Conservation (phyloP, 2,329 filamentous ascomycete species). For the Aphanoascus verrucosus region DNA sequence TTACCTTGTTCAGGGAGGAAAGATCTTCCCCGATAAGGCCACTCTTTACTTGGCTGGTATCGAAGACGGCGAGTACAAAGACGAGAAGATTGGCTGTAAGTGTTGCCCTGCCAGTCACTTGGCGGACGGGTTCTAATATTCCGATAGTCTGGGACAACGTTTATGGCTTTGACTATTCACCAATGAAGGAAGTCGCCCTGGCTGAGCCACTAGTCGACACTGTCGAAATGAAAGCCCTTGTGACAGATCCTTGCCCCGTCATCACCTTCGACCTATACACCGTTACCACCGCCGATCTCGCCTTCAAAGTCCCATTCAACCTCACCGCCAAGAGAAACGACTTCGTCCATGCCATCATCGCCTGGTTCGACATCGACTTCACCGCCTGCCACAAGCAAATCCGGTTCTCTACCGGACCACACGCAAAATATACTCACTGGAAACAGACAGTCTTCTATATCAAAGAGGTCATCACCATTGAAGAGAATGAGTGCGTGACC, state of each 20-base stretch:
- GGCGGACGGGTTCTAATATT: slow-evolving; percentile 8
- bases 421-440: slow-evolving; percentile 99
- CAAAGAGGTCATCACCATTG: slow-evolving; percentile 81
- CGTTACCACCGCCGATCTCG: slow-evolving; percentile 69
- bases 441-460: slow-evolving; percentile 99
- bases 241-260: slow-evolving; percentile 78
- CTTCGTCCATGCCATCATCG: slow-evolving; percentile 90
- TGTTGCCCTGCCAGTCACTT: slow-evolving; percentile 16
- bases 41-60: slow-evolving; percentile 95
- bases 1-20: slow-evolving; percentile 73
- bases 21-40: slow-evolving; percentile 98
- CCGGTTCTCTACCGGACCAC: slow-evolving; percentile 89
- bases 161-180: slow-evolving; percentile 93
- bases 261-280: slow-evolving; percentile 90
- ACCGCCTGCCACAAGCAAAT: slow-evolving; percentile 97
- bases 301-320: slow-evolving; percentile 69
- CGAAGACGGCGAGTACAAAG: slow-evolving; percentile 98
- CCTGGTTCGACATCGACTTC: slow-evolving; percentile 99
- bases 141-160: slow-evolving; percentile 93
- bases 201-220: slow-evolving; percentile 96
- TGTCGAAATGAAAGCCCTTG: slow-evolving; percentile 92
- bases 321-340: slow-evolving; percentile 74
- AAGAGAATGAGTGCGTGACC: slow-evolving; percentile 68
- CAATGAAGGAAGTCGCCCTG: slow-evolving; percentile 84
- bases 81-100: slow-evolving; percentile 98